A percentile compares a stretch with the other conserved stretches of the same genome.
Evolutionary conservation across 805 yeast genomes (phyloP).

Genomic region (Pichia kluyveri): DNA sequence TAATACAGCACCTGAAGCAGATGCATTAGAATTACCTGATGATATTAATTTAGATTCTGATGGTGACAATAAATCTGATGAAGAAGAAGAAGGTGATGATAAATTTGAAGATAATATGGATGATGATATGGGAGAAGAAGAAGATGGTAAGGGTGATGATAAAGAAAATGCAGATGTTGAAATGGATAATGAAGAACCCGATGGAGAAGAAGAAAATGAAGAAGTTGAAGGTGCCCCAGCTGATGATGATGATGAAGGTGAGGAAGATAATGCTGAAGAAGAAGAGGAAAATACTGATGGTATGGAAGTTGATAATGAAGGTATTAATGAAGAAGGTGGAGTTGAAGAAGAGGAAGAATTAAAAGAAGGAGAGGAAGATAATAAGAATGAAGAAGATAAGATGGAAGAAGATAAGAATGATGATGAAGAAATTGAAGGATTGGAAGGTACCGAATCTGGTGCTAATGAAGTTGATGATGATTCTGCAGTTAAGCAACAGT

Average conservation of each 20-base stretch:
- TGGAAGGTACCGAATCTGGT: constrained; percentile 25
- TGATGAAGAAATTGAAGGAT: constrained; percentile 25
- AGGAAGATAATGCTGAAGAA: constrained; percentile 24
- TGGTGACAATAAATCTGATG: constrained; percentile 40
- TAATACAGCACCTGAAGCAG: constrained; percentile 70
- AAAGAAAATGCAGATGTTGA: constrained; percentile 24
- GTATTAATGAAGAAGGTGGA: constrained; percentile 22
- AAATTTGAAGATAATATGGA: constrained; percentile 21
- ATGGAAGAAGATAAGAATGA: constrained; percentile 21
- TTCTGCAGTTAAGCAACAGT: constrained; percentile 26
- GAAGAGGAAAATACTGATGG: constrained; percentile 18
- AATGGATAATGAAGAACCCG: constrained; percentile 20
- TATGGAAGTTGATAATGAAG: constrained; percentile 13
- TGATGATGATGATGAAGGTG: constrained; percentile 19
- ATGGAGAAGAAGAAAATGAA: constrained; percentile 17
- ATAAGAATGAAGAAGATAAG: constrained; percentile 17
- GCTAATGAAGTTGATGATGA: constrained; percentile 27
- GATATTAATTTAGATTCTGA: constrained; percentile 85
- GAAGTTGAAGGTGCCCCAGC: constrained; percentile 22
- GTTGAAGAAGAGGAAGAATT: constrained; percentile 24
- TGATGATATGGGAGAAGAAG: constrained; percentile 10
- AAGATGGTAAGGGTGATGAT: constrained; percentile 16
- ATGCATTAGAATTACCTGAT: constrained; percentile 84
- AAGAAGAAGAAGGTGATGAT: constrained; percentile 16
- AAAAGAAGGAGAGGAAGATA: constrained; percentile 17